Evolutionary conservation across 345 rosid genomes (phyloP).

Genomic region (Hibiscus trionum): DNA sequence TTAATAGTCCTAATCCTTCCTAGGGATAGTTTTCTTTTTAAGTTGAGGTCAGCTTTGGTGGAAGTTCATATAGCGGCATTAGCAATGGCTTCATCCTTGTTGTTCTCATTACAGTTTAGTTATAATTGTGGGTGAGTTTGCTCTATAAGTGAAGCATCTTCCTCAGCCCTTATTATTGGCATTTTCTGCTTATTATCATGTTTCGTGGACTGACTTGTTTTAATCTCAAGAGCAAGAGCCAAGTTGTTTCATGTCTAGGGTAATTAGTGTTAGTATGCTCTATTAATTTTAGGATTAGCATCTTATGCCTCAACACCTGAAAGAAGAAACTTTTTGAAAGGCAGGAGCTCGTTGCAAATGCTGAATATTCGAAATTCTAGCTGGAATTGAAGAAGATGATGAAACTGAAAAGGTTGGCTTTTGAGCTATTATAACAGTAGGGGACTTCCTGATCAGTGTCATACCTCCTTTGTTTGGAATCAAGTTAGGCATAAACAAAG

Average conservation of each 20-base stretch:
- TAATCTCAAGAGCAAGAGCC: neutral
- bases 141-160: neutral
- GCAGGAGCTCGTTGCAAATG: no score
- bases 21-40: neutral
- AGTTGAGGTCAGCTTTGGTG: neutral
- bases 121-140: neutral
- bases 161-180: neutral
- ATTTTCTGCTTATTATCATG: neutral
- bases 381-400: no score
- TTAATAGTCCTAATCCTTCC: neutral
- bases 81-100: neutral
- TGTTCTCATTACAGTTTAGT: neutral
- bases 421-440: no score
- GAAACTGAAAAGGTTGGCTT: no score
- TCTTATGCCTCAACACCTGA: no score
- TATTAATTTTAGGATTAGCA: no score
- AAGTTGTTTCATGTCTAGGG: neutral
- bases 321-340: no score
- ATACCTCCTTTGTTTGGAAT: no score
- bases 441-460: no score
- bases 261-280: no score
- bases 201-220: neutral
- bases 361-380: neutral
- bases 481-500: no score
- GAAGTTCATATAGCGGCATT: neutral